Conservation (phyloP, 1,284 basidiomycete genomes). For the Ustilago sp. region DNA sequence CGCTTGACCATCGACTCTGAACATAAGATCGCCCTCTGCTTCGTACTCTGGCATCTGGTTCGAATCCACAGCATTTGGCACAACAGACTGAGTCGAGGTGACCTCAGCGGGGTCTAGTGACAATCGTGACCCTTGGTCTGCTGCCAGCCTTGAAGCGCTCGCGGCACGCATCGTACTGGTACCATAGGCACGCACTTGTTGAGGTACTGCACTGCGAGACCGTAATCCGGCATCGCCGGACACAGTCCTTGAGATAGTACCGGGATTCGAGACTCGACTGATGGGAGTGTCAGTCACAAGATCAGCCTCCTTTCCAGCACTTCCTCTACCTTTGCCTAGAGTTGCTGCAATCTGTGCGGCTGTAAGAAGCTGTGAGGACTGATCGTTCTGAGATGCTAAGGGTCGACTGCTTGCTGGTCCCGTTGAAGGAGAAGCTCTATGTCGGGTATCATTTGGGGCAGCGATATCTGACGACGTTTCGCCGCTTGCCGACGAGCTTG, state of each 20-base stretch:
- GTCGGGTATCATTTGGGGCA: background rate
- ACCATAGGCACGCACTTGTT: constrained; percentile 29
- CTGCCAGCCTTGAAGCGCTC: background rate
- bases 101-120: constrained; percentile 5
- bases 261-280: constrained; percentile 18
- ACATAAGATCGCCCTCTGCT: constrained; percentile 46
- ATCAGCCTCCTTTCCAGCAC: background rate
- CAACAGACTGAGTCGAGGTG: background rate
- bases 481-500: constrained; percentile 13
- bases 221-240: constrained; percentile 13
- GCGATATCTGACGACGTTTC: constrained; percentile 20
- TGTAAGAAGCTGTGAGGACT: constrained; percentile 10
- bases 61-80: background rate
- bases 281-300: background rate
- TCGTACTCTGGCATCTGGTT: constrained; percentile 31
- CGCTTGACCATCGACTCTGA: constrained; percentile 34
- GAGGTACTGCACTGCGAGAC: constrained; percentile 13
- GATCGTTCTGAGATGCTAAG: background rate
- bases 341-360: constrained; percentile 19
- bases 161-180: constrained; percentile 14
- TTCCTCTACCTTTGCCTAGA: constrained; percentile 21
- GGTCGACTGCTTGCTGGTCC: constrained; percentile 1
- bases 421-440: background rate
- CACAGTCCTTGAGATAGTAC: constrained; percentile 8
- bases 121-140: background rate